Conservation (phyloP, 2,329 filamentous ascomycete species). For the Trichoderma oligosporum region DNA sequence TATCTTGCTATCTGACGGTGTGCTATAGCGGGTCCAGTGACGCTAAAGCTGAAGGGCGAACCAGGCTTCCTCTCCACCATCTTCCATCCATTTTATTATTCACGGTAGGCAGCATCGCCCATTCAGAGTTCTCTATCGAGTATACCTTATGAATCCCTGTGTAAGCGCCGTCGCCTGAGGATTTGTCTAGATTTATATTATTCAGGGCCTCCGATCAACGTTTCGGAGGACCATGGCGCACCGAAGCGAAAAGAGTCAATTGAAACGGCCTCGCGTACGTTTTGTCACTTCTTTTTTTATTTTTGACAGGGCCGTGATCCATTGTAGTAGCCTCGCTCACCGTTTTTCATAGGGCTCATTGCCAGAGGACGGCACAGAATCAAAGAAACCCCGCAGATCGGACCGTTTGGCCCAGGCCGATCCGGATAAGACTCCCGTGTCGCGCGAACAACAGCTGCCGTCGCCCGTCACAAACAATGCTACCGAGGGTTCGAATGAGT, state of each 20-base stretch:
- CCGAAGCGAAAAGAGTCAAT: constrained; percentile 70
- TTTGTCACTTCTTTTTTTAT: constrained; percentile 24
- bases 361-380: constrained; percentile 60
- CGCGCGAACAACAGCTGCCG: constrained; percentile 66
- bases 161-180: constrained; percentile 14
- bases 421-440: constrained; percentile 55
- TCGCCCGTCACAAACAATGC: constrained; percentile 69
- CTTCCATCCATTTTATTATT: constrained; percentile 26
- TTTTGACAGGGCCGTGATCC: constrained; percentile 11
- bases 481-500: constrained; percentile 48
- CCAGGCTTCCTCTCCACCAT: constrained; percentile 28
- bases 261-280: constrained; percentile 75
- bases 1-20: neutral
- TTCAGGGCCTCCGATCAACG: constrained; percentile 17
- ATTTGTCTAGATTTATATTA: neutral
- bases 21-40: constrained; percentile 18
- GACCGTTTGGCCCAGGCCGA: constrained; percentile 60
- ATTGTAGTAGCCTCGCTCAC: constrained; percentile 27
- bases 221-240: constrained; percentile 49
- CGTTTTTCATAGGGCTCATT: constrained; percentile 54
- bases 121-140: constrained; percentile 5
- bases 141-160: constrained; percentile 8
- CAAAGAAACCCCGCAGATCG: constrained; percentile 82
- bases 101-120: constrained; percentile 29
- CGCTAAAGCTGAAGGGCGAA: constrained; percentile 12